Conservation (phyloP, 225 moss, liverwort and hornwort genomes). For the Climacium dendroides region DNA sequence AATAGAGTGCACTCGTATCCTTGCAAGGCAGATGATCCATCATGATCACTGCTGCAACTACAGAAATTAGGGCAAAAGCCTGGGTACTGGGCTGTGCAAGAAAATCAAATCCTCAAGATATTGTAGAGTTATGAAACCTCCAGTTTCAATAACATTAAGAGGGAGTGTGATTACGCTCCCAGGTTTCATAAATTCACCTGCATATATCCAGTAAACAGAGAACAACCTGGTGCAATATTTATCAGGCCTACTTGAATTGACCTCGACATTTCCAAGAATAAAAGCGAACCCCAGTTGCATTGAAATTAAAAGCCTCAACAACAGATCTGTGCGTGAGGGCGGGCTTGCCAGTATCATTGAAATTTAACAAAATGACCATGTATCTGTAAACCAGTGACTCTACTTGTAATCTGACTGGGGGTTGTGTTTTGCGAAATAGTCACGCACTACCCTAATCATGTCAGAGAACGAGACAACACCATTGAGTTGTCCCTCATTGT, state of each 20-base stretch:
- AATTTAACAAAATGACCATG: neutral
- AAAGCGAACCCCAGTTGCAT: neutral
- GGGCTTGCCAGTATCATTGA: no score
- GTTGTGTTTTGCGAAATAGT: neutral
- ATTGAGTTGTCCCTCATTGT: slow-evolving; percentile 33
- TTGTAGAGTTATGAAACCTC: neutral
- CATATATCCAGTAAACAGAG: neutral
- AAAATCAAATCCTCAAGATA: neutral
- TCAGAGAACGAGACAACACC: slow-evolving; percentile 78
- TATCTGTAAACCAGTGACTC: no score
- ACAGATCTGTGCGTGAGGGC: neutral
- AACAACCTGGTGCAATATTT: neutral
- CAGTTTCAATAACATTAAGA: neutral
- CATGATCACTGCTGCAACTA: neutral
- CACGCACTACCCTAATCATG: slow-evolving; percentile 39
- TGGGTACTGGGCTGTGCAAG: neutral
- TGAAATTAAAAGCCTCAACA: neutral
- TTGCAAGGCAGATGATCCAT: neutral
- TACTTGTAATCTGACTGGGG: neutral
- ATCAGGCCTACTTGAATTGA: neutral
- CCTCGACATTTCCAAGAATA: neutral
- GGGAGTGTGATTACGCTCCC: neutral
- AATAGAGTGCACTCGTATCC: neutral
- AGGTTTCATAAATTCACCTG: neutral
- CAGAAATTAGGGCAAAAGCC: neutral